Base-by-base conservation (phyloP, 1,284 basidiomycete species). In the Bothia castanella region DNA sequence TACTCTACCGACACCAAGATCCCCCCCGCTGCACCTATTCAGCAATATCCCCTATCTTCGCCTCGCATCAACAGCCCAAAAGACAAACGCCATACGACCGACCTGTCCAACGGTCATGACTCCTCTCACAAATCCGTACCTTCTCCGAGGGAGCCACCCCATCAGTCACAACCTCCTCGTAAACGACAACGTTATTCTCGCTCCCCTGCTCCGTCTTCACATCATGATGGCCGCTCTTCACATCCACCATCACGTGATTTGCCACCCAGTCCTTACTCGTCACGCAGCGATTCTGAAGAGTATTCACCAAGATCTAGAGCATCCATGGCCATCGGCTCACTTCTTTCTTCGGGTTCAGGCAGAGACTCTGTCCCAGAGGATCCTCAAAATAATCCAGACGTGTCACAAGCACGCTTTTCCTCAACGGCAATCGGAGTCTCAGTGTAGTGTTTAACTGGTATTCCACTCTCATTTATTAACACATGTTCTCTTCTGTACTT, bases 111-210 rank as follows among this genome's bases (percentile, higher is more conserved):
- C 36, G 56, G 48, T 40, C 59, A 47, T 31, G 56, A 55, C 23
- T 50, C 56, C n/a, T 3, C 54, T 27, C 44, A 40, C 53, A 53
- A 34, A 44, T 42, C 51, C 31, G 30, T 42, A 3, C 49, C 48
- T 25, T 51, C 53, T 2, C 41, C 53, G 6, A 67, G 68, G 35
- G 64, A 70, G 3, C 49, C 58, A 5, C 47, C 52, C 12, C 51
- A 56, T 32, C 59, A 54, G 16, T 27, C 45, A 27, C 68, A 63
- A 46, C 68, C 64, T 13, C 51, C 64, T 32, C 59, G 63, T 20
- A 82, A 80, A 70, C 79, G 80, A 41, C 73, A 73, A 47, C 79
- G 80, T 46, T 55, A 61, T 19, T 74, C 73, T 34, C 61, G 53
- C 14, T 73, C 72, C 37, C 69, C 68, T 16, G 27, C 53, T 25